A percentile compares a stretch with the other conserved stretches of the same genome.
Evolutionary conservation across 179 eudicot species (phyloP).

Genomic region (Spergularia azorica): DNA sequence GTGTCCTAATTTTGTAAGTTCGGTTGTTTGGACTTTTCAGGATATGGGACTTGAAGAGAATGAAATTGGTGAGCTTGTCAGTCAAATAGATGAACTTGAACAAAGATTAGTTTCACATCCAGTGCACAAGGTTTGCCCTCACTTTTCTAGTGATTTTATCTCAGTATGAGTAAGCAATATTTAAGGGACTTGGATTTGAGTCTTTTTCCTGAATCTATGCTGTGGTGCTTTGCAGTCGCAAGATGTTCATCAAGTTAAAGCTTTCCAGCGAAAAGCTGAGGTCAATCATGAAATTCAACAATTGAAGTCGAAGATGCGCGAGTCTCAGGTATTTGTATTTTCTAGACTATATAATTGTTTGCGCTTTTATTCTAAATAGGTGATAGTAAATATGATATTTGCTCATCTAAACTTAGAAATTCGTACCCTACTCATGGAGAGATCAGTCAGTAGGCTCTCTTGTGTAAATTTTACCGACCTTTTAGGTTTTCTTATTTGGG

Average conservation of each 20-base stretch:
- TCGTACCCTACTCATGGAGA: neutral
- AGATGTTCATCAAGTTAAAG: slow-evolving; percentile 76
- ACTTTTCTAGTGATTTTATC: slow-evolving; percentile 3
- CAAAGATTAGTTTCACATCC: slow-evolving; percentile 73
- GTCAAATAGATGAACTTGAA: slow-evolving; percentile 86
- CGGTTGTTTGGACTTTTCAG: slow-evolving; percentile 40
- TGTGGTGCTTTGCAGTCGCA: slow-evolving; percentile 58
- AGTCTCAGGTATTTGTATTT: slow-evolving; percentile 72
- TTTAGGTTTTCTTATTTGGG: neutral
- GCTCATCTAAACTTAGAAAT: neutral
- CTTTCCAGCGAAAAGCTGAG: slow-evolving; percentile 95
- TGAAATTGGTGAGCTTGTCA: slow-evolving; percentile 77
- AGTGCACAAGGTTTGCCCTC: slow-evolving; percentile 67
- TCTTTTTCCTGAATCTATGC: neutral
- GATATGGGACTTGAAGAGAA: slow-evolving; percentile 95
- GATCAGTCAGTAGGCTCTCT: neutral
- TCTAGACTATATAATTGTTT: neutral
- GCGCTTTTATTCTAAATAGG: neutral
- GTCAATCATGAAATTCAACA: slow-evolving; percentile 96
- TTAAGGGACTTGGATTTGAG: neutral
- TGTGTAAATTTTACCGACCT: neutral
- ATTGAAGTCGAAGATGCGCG: slow-evolving; percentile 91
- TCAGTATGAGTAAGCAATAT: neutral
- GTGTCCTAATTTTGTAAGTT: neutral
- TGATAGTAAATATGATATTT: neutral